These are phyloP conservation scores for Venturia aucupariae DNA, from an alignment of 2,329 filamentous ascomycete species.

Conservation along the genomic window DNA sequence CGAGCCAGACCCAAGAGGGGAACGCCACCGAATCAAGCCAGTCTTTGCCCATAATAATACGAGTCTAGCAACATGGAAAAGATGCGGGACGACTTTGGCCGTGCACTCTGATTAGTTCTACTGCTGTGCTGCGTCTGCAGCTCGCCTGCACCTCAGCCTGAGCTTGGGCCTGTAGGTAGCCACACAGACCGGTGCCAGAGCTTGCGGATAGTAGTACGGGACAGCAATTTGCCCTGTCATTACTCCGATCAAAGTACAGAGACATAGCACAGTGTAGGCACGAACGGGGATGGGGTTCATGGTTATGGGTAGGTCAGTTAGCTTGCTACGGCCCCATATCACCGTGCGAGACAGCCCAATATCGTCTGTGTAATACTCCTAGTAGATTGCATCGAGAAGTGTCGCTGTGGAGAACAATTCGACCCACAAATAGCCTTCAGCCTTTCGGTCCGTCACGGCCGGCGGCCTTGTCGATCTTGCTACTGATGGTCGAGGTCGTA, in stretches of 20 bases:
- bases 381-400: background rate
- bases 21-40: background rate
- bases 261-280: background rate
- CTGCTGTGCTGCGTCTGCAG: slow-evolving; percentile 3
- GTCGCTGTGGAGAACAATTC: background rate
- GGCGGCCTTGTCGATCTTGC: background rate
- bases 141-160: background rate
- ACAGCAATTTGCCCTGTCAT: slow-evolving; percentile 6
- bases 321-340: too few relatives aligned
- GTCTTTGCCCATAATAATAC: background rate
- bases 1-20: background rate
- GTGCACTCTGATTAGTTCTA: slow-evolving; percentile 4
- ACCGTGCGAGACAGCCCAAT: background rate
- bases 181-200: background rate
- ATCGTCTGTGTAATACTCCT: too few relatives aligned
- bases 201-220: background rate
- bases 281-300: background rate
- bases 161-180: too few relatives aligned
- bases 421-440: background rate
- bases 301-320: background rate
- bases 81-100: background rate
- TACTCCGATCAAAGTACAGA: background rate
- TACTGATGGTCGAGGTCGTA: too few relatives aligned
- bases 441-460: background rate
- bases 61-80: background rate